Percentiles rank a stretch among this genome's conserved stretches.
phyloP scores from a whole-genome alignment of 2,329 filamentous ascomycete species.

The Nigrograna mackinnonii region DNA sequence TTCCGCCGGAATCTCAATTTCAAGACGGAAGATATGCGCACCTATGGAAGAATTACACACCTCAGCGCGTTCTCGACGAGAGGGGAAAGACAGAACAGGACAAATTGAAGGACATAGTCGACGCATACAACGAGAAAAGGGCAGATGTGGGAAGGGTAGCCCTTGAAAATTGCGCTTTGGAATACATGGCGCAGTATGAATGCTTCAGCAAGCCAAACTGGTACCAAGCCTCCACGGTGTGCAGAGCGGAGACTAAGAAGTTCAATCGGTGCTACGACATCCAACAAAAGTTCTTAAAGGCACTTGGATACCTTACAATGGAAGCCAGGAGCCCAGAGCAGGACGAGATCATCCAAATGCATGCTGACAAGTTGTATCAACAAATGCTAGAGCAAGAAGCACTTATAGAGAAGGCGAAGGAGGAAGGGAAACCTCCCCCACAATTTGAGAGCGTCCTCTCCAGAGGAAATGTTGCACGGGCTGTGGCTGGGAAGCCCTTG shows the following conservation, averaged over 20 bases:
- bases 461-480: conserved; percentile 31
- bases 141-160: conserved; percentile 77
- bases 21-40: conserved; percentile 78
- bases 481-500: conserved; percentile 21
- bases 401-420: conserved; percentile 70
- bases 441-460: conserved; percentile 62
- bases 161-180: conserved; percentile 89
- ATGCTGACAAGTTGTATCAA: conserved; percentile 88
- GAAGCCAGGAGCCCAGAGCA: conserved; percentile 70
- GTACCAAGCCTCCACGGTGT: conserved; percentile 75
- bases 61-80: conserved; percentile 70
- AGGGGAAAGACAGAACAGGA: conserved; percentile 76
- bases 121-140: conserved; percentile 82
- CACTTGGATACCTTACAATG: conserved; percentile 79
- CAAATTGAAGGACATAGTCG: conserved; percentile 76
- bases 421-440: conserved; percentile 57
- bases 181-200: conserved; percentile 79
- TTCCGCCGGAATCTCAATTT: conserved; percentile 61
- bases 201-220: conserved; percentile 78
- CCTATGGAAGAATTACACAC: conserved; percentile 89
- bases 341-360: conserved; percentile 86
- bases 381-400: conserved; percentile 83
- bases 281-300: conserved; percentile 89
- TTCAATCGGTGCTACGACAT: conserved; percentile 89
- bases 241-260: conserved; percentile 72